Evolutionary conservation across 352 stramenopile genomes (phyloP).

Genomic region (Phytophthora cajani): DNA sequence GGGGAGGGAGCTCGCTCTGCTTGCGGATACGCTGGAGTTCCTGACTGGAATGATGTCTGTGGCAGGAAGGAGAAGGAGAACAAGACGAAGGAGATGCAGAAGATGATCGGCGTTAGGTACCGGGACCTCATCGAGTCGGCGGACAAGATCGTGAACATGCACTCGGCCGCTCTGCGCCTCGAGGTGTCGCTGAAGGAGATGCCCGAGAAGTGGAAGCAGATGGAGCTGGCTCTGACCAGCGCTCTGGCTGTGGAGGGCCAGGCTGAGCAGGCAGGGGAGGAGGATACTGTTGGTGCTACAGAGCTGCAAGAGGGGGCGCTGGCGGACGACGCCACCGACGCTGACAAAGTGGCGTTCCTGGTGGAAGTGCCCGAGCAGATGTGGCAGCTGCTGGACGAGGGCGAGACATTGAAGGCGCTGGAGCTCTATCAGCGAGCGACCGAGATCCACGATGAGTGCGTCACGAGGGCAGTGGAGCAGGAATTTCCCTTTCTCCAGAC

Average conservation of each 20-base stretch:
- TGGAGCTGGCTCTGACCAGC: slow-evolving; percentile 50
- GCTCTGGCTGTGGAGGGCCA: slow-evolving; percentile 35
- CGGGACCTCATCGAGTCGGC: slow-evolving; percentile 94
- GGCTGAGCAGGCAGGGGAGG: neutral
- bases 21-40: neutral
- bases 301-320: neutral
- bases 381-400: slow-evolving; percentile 73
- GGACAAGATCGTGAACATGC: slow-evolving; percentile 94
- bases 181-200: slow-evolving; percentile 86
- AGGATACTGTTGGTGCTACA: neutral
- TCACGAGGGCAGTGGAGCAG: slow-evolving; percentile 17
- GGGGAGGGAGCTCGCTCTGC: too few relatives aligned
- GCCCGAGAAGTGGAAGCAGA: slow-evolving; percentile 78
- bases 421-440: slow-evolving; percentile 54
- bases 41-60: neutral
- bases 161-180: slow-evolving; percentile 84
- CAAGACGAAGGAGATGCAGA: slow-evolving; percentile 92
- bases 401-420: slow-evolving; percentile 61
- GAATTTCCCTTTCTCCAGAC: slow-evolving; percentile 72
- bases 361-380: slow-evolving; percentile 69
- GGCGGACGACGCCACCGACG: neutral
- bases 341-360: slow-evolving; percentile 59
- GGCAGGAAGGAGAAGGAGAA: slow-evolving; percentile 82
- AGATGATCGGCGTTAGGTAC: slow-evolving; percentile 93
- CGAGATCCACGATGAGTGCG: slow-evolving; percentile 30